These are phyloP conservation scores for Hirschioporus abietinus DNA, from an alignment of 768 basidiomycete species.

Conservation along the genomic window DNA sequence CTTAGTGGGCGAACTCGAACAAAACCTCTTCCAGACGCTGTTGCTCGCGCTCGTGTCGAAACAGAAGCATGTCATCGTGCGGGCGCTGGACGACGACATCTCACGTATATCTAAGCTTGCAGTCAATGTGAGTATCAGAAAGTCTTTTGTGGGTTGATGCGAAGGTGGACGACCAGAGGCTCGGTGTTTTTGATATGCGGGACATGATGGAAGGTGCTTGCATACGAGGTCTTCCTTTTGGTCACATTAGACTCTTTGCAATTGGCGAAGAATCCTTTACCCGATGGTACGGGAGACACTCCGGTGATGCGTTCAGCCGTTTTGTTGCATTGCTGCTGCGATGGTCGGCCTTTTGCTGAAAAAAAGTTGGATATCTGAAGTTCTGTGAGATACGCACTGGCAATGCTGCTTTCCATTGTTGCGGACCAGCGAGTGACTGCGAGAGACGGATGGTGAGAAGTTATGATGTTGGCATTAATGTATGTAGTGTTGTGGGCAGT, in stretches of 20 bases:
- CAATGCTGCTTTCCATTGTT: too few relatives aligned
- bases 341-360: too few relatives aligned
- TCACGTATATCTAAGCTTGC: conserved; percentile 51
- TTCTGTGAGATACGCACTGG: too few relatives aligned
- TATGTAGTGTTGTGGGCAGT: too few relatives aligned
- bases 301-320: too few relatives aligned
- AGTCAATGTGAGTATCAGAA: conserved; percentile 41
- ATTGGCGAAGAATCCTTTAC: not conserved
- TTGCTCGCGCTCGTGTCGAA: conserved; percentile 44
- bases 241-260: not conserved
- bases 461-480: too few relatives aligned
- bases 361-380: too few relatives aligned
- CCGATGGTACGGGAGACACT: too few relatives aligned
- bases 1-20: not conserved
- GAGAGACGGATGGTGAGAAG: too few relatives aligned
- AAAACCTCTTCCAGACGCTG: conserved; percentile 39
- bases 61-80: conserved; percentile 58
- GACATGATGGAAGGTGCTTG: not conserved
- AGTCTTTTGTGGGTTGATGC: not conserved
- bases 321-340: too few relatives aligned
- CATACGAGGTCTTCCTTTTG: not conserved
- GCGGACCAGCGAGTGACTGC: too few relatives aligned
- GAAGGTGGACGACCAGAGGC: not conserved
- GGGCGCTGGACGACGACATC: conserved; percentile 62
- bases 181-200: not conserved